Evolutionary conservation across 371 early-diverging fungal species (phyloP), one percentile per base, ranked within the genome.

Genomic region (Mucor irregularis): DNA sequence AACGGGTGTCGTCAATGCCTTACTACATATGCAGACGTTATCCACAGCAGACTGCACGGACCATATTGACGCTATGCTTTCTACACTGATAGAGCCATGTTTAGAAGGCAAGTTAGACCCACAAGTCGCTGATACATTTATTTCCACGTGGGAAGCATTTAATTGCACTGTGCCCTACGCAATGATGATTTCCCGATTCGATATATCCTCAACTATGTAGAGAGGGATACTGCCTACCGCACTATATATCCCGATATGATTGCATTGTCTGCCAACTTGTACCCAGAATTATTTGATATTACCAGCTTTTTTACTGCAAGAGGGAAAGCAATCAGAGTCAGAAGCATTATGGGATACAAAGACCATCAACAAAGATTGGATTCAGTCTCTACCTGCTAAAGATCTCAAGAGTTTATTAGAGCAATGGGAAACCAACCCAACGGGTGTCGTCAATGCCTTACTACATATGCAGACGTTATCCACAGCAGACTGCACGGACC

Each of bases 281-380:
- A 63, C 48, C 81, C 81, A 7, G 78, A 81, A 40, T 51, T 78
- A n/a, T 78, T 81, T 53, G 78, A 81, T 42, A 68, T 81, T 21
- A 61, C 58, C 6, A 67, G 69, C 26, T 67, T n/a, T 80, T 26
- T 44, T 80, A 24, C 53, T 68, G 0, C 61, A 69, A 24, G 77
- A 80, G 64, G 77, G 75, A 19, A 68, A 69, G 19, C 62, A 74
- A 19, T 46, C 48, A 11, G 25, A 58, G 16, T 37, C 38, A 14
- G 29, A 62, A 49, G 19, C 25, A 16, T 28, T 61, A 4, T 65
- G 61, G 61, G 29, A 61, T 21, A 49, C 37, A 30, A 37, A 47
- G 24, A 43, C 43, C 1, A 31, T 46, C 16, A 45, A 45, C 37
- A 35, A 29, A 22, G 28, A 48, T 34, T 35, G 54, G 37, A 50